Conservation (phyloP, 2,329 filamentous ascomycete genomes). For the Colletotrichum australisinense region DNA sequence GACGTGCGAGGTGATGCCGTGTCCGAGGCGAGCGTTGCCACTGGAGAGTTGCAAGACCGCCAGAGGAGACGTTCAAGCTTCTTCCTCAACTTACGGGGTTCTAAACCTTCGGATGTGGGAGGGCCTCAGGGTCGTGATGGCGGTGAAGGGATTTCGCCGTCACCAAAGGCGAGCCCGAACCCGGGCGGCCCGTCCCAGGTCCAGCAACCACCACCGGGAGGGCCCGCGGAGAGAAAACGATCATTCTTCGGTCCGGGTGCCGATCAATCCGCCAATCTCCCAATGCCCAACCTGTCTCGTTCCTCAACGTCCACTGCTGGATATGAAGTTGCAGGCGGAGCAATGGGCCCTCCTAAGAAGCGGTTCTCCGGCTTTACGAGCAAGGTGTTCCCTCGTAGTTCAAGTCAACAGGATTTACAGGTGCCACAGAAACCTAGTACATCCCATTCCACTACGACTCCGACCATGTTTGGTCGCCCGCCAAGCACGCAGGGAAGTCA, state of each 20-base stretch:
- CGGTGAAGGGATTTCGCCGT: neutral
- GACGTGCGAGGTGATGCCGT: slow-evolving; percentile 50
- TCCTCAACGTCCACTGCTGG: slow-evolving; percentile 41
- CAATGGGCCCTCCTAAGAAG: slow-evolving; percentile 49
- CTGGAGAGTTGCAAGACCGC: slow-evolving; percentile 51
- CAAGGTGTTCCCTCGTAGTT: slow-evolving; percentile 43
- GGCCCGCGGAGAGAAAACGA: slow-evolving; percentile 48
- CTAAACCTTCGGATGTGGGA: slow-evolving; percentile 37
- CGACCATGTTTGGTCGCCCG: slow-evolving; percentile 37
- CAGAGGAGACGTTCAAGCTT: slow-evolving; percentile 52
- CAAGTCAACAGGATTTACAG: slow-evolving; percentile 36
- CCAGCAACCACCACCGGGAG: slow-evolving; percentile 34
- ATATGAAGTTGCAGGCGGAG: slow-evolving; percentile 32
- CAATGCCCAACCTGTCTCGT: slow-evolving; percentile 38
- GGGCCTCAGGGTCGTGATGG: slow-evolving; percentile 41
- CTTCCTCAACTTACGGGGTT: slow-evolving; percentile 46
- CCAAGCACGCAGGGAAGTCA: slow-evolving; percentile 17
- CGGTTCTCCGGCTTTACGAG: slow-evolving; percentile 55
- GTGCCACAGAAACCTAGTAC: slow-evolving; percentile 35
- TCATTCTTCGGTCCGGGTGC: slow-evolving; percentile 49
- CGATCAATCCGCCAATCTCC: slow-evolving; percentile 18
- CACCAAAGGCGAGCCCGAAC: slow-evolving; percentile 37
- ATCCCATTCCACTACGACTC: slow-evolving; percentile 37
- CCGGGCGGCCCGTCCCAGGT: slow-evolving; percentile 33
- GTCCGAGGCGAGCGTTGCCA: slow-evolving; percentile 53